Base-by-base conservation (phyloP, 495 filamentous ascomycete species). In the Podospora pseudocomata region DNA sequence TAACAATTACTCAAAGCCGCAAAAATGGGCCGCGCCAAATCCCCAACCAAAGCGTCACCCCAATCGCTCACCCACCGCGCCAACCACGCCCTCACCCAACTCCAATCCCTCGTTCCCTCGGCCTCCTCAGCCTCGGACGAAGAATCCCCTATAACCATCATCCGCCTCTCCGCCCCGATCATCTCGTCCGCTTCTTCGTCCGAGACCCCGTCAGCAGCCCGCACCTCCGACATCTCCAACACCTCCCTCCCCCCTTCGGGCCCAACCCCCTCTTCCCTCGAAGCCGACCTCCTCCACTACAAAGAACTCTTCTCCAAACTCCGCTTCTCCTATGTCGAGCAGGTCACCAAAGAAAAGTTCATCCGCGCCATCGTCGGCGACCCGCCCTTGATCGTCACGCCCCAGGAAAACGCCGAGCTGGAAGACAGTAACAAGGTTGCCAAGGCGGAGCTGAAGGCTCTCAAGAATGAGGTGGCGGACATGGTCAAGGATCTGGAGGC, bases 291-390 rank as follows among this genome's bases (percentile, higher is more conserved):
- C n/a, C 82, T 86, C 63, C 93, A 97, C 77, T 97, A 97, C 79
- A 91, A 90, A 72, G 95, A 97, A 80, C 87, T 98, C 32, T 98
- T 97, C 79, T 90, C 92, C 56, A 97, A 97, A 80, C 86, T 99
- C 30, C 92, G 93, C 75, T 98, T 98, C 82, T 96, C 92, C 71
- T 98, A 92, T 78, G 85, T 92, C 68, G 90, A 92, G 76, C 90
- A 92, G 77, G 87, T 91, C 49, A 91, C 90, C 58, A 92, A 92
- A 73, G 90, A 93, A 73, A 91, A 91, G 69, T 91, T 91, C 76
- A 88, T 92, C 44, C 88, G 89, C 67, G 84, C 87, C 66, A 90
- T 92, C 67, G 92, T 94, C 19, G 91, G 90, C 71, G 92, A 97
- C 65, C 92, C 93, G 49, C 94, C 93, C 1, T 83, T 92, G 16